Evolutionary conservation across 106 monocot species (phyloP), one percentile per base, ranked within the genome.

Genomic region (Acorus gramineus): DNA sequence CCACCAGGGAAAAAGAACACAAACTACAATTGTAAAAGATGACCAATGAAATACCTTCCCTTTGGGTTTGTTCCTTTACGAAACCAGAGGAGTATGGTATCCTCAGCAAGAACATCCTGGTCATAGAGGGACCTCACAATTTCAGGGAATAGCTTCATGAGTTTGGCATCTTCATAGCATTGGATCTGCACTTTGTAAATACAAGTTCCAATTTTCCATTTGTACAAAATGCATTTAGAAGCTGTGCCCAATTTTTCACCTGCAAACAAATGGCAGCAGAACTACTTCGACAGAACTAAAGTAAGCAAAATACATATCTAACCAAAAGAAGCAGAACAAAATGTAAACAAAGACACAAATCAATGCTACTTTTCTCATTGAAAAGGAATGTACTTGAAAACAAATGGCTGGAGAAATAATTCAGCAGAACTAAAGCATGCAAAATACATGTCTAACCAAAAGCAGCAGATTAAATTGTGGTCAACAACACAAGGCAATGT

Each of bases 91-190:
- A 95, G 86, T 66, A 95, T 86, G n/a, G 94, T 95, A 64, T 95
- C 94, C 78, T 95, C 94, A 61, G 94, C 94, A 59, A 95, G 80
- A 46, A 95, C 94, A 86, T 95, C 94, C 71, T 80, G 94, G 2
- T 95, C 94, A 76, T 95, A 95, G n/a, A 95, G 83, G 56, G 94
- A 86, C 54, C 94, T 86, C 13, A 95, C 72, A 45, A 95, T 90
- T 72, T 95, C 94, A 49, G 94, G 94, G 73, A 95, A 95, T 63
- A 95, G 51, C 82, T 90, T 95, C 86, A 86, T 95, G 68, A 95
- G 70, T 67, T 95, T 95, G n/a, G 90, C 86, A 80, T 95, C 94
- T 65, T 95, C 94, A 49, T 95, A 95, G 69, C 94, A 95, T 64
- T 95, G 94, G 14, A 86, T 74, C 72, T 95, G 94, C 54, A 95